A percentile compares a stretch with the other conserved stretches of the same genome.
Conservation (phyloP, 345 rosid species). For the Eucalyptus marginata region DNA sequence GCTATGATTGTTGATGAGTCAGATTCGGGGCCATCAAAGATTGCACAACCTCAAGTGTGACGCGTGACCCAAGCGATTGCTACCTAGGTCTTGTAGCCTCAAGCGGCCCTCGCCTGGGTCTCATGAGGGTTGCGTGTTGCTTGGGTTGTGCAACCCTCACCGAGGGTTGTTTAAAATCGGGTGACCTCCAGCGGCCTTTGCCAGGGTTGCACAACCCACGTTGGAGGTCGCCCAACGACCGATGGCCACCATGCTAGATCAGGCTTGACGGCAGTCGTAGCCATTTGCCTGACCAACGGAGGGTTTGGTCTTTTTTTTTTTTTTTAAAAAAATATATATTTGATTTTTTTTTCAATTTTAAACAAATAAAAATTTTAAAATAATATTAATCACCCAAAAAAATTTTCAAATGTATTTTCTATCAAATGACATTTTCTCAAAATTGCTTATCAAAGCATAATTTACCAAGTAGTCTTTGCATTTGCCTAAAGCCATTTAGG, state of each 20-base stretch:
- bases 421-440: fast-evolving
- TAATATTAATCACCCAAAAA: too few relatives aligned
- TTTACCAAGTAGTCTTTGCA: too few relatives aligned
- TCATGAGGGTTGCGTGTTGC: fast-evolving
- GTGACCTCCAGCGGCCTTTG: fast-evolving
- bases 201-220: fast-evolving
- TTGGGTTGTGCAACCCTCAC: too few relatives aligned
- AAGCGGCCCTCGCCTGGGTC: fast-evolving
- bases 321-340: too few relatives aligned
- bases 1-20: fast-evolving
- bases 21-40: fast-evolving
- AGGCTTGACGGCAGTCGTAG: fast-evolving
- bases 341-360: too few relatives aligned
- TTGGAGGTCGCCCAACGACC: fast-evolving
- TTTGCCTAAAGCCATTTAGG: too few relatives aligned
- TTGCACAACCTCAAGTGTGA: too few relatives aligned
- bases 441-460: too few relatives aligned
- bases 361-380: too few relatives aligned
- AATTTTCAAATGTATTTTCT: fast-evolving
- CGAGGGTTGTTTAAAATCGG: too few relatives aligned
- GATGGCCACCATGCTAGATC: too few relatives aligned
- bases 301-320: too few relatives aligned
- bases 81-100: fast-evolving
- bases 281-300: fast-evolving
- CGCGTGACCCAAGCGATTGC: fast-evolving